These are phyloP conservation scores for Phytophthora sp. DNA, from an alignment of 352 stramenopile species.

Conservation along the genomic window DNA sequence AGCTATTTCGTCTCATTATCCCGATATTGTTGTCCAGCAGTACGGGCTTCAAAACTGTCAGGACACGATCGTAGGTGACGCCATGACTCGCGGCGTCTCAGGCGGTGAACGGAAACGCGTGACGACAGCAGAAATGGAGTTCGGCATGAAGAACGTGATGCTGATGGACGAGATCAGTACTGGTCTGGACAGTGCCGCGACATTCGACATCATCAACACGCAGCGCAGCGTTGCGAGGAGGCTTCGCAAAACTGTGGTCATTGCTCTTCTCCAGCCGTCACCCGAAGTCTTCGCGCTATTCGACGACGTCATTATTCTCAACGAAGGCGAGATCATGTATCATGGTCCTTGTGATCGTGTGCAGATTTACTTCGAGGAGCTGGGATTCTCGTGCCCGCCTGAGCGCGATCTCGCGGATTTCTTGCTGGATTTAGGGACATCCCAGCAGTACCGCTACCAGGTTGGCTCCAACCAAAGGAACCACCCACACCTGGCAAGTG, in stretches of 20 bases:
- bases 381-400: slow-evolving; percentile 53
- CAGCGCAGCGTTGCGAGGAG: slow-evolving; percentile 35
- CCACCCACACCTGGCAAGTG: slow-evolving; percentile 20
- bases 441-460: slow-evolving; percentile 30
- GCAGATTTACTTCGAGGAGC: slow-evolving; percentile 21
- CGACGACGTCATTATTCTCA: slow-evolving; percentile 56
- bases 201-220: slow-evolving; percentile 43
- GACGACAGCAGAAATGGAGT: slow-evolving; percentile 74
- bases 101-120: slow-evolving; percentile 78
- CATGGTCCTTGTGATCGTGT: slow-evolving; percentile 24
- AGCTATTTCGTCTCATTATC: slow-evolving; percentile 30
- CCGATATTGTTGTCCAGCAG: slow-evolving; percentile 43
- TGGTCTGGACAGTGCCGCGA: slow-evolving; percentile 83
- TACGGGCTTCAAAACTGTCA: slow-evolving; percentile 31
- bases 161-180: slow-evolving; percentile 94
- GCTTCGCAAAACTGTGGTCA: slow-evolving; percentile 47
- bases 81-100: slow-evolving; percentile 63
- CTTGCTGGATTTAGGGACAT: slow-evolving; percentile 44
- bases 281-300: slow-evolving; percentile 93
- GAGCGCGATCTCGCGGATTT: slow-evolving; percentile 44
- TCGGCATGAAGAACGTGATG: slow-evolving; percentile 66
- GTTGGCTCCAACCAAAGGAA: slow-evolving; percentile 14
- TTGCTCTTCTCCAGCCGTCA: slow-evolving; percentile 86
- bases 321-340: slow-evolving; percentile 46
- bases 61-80: slow-evolving; percentile 50